A percentile compares a stretch with the other conserved stretches of the same genome.
phyloP scores from a whole-genome alignment of 139 green algal genomes.

The Micromonas pusilla region DNA sequence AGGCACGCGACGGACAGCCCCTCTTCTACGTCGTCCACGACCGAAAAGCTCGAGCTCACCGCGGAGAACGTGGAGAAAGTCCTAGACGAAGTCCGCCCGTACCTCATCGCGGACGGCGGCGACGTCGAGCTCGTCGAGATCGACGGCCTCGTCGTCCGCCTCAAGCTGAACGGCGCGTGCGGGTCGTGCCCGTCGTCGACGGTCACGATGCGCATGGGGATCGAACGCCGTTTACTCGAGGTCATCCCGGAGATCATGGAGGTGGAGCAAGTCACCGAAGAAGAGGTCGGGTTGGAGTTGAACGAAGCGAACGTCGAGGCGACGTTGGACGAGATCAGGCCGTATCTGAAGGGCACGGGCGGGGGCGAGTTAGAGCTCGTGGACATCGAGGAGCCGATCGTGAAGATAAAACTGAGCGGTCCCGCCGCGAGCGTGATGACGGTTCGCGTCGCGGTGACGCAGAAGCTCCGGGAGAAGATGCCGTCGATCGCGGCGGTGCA shows the following conservation, averaged over 20 bases:
- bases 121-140: conserved; percentile 98
- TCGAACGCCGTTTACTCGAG: conserved; percentile 91
- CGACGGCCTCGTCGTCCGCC: conserved; percentile 83
- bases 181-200: conserved; percentile 83
- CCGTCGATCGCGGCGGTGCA: conserved; percentile 93
- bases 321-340: conserved; percentile 67
- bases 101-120: conserved; percentile 96
- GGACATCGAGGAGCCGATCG: conserved; percentile 82
- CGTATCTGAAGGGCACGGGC: conserved; percentile 90
- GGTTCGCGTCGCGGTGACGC: conserved; percentile 94
- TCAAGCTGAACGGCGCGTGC: conserved; percentile 86
- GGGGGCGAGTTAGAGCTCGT: conserved; percentile 84
- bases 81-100: conserved; percentile 94
- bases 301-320: conserved; percentile 55
- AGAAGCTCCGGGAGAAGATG: conserved; percentile 98
- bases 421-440: conserved; percentile 88
- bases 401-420: conserved; percentile 87
- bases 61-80: conserved; percentile 95
- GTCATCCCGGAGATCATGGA: conserved; percentile 94
- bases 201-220: conserved; percentile 98
- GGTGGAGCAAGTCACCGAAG: conserved; percentile 90
- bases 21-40: background rate
- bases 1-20: background rate
- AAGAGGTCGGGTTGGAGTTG: conserved; percentile 76
- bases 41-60: conserved; percentile 72